Base-by-base conservation (phyloP, 176 grass and related monocot genomes). In the Eremochloa ophiuroides region DNA sequence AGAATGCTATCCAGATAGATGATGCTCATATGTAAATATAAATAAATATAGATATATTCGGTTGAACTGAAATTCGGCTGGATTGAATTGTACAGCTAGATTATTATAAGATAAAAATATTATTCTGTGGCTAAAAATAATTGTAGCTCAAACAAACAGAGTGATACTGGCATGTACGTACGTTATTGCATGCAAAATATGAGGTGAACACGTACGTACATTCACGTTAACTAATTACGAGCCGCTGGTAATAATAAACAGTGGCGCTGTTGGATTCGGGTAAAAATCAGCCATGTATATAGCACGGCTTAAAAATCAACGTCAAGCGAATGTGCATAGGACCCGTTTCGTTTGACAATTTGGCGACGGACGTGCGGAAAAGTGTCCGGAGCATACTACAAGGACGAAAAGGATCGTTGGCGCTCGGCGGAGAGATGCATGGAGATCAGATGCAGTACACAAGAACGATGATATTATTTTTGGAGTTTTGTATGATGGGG, bases 171-270 rank as follows among this genome's bases (percentile, higher is more conserved):
- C 18, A 3, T 22, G 43, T 20, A 31, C 41, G 26, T 30, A 70
- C 51, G 65, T 82, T 88, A 90, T 90, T 59, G 47, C 62, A 90
- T 92, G 90, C 69, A 85, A 29, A 38, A 44, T 84, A 26, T 76
- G 51, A 75, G 58, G 1, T 44, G 18, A 28, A 65, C 39, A 46
- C 27, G 1, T 31, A 25, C 58, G n/a, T 17, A 9, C 26, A 62
- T 29, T 79, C 20, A 26, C 12, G 23, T 28, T 23, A 34, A 8
- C 0, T 35, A 22, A 42, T 27, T 28, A 72, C 10, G 29, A 50
- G 8, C 29, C n/a, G 13, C 46, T 38, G 51, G n/a, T 28, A 29
- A 17, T 20, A 34, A 66, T 7, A 64, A 43, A 56, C 22, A 67
- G 77, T 55, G 30, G 22, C 16, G 12, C 75, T 51, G 62, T 67